Conservation (phyloP, 2,329 filamentous ascomycete genomes). For the Nannizzia gypsea region DNA sequence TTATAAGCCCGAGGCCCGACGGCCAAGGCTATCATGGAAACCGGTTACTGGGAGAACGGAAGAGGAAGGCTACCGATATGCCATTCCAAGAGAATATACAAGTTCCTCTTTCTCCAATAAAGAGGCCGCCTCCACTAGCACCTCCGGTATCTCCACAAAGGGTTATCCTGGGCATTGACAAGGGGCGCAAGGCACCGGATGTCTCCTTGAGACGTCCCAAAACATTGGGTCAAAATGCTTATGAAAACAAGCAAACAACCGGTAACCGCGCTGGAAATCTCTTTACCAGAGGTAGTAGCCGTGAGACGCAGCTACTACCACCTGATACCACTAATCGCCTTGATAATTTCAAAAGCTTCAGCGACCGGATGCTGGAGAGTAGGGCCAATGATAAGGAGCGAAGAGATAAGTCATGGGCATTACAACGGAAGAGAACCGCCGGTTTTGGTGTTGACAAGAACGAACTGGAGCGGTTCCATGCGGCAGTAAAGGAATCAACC, state of each 20-base stretch:
- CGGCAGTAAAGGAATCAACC: conserved; percentile 22
- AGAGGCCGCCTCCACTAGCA: conserved; percentile 35
- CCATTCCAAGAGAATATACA: conserved; percentile 41
- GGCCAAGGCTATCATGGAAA: conserved; percentile 9
- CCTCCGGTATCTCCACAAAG: conserved; percentile 65
- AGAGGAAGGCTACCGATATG: conserved; percentile 14
- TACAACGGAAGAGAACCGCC: conserved; percentile 31
- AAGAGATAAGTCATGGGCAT: conserved; percentile 27
- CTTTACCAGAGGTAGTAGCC: neutral
- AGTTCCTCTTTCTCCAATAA: conserved; percentile 63
- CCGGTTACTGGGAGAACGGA: conserved; percentile 14
- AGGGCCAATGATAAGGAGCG: conserved; percentile 33
- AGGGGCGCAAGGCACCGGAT: conserved; percentile 67
- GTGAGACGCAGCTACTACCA: neutral
- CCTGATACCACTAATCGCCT: neutral
- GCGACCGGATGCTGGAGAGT: conserved; percentile 68
- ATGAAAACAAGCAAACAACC: neutral
- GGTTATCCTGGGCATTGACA: conserved; percentile 76
- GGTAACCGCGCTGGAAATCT: neutral
- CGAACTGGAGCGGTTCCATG: conserved; percentile 34
- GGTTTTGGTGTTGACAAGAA: conserved; percentile 33
- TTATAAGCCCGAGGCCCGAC: neutral
- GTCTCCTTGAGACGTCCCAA: conserved; percentile 67
- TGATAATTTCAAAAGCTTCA: conserved; percentile 53
- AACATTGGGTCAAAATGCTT: neutral